Percentiles rank a stretch among this genome's conserved stretches.
Evolutionary conservation across 352 stramenopile species (phyloP).

Genomic region (Phytophthora citrophthora): DNA sequence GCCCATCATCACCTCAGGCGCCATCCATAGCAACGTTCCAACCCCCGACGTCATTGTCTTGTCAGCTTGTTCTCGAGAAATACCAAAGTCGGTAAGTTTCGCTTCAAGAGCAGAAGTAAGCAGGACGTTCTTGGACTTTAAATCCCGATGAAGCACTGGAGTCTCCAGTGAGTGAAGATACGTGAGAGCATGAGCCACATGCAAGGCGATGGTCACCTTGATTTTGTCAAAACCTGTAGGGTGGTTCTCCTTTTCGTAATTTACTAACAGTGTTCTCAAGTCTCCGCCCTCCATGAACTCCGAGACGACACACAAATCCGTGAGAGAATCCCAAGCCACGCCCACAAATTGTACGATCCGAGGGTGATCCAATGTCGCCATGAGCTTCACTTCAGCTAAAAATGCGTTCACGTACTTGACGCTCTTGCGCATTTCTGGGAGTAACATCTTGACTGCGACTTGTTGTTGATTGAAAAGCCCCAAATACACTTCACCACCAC

Average conservation of each 20-base stretch:
- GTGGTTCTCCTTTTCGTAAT: conserved; percentile 14
- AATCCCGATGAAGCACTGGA: conserved; percentile 14
- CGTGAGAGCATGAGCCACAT: conserved; percentile 41
- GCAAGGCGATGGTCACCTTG: conserved; percentile 49
- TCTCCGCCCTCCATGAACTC: conserved; percentile 55
- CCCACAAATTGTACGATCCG: conserved; percentile 53
- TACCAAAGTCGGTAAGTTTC: conserved; percentile 52
- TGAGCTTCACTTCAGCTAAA: conserved; percentile 36
- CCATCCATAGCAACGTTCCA: conserved; percentile 33
- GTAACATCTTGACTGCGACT: conserved; percentile 40
- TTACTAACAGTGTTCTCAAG: conserved; percentile 34
- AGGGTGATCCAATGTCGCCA: conserved; percentile 45
- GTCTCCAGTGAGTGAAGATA: conserved; percentile 15
- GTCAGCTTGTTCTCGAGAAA: conserved; percentile 26
- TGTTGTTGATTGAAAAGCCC: conserved; percentile 29
- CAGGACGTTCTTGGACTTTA: conserved; percentile 32
- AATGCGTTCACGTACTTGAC: conserved; percentile 21
- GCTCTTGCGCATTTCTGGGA: conserved; percentile 18
- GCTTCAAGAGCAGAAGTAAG: conserved; percentile 27
- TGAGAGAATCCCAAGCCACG: conserved; percentile 48
- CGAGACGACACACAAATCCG: conserved; percentile 32
- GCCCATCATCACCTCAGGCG: conserved; percentile 34
- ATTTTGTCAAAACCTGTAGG: conserved; percentile 31
- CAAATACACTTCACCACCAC: conserved; percentile 37
- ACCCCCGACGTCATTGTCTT: conserved; percentile 42